Percentiles rank a stretch among this genome's conserved stretches.
Evolutionary conservation across 495 filamentous ascomycete species (phyloP).

Genomic region (Tetracladium marchalianum): DNA sequence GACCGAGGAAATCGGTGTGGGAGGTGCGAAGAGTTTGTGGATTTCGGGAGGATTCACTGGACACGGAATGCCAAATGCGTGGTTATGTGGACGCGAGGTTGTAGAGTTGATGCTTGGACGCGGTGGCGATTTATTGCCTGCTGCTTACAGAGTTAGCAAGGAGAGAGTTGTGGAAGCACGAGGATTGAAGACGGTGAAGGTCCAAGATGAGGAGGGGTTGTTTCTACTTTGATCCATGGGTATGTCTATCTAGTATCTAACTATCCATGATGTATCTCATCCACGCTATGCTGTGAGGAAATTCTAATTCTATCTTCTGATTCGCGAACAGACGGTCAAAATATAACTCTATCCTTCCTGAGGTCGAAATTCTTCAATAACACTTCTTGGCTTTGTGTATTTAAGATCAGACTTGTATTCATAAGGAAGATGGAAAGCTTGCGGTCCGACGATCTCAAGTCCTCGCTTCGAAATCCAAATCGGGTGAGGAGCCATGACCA

Average conservation of each 20-base stretch:
- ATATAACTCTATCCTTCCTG: constrained; percentile 1
- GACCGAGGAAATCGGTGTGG: constrained; percentile 30
- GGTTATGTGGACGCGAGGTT: constrained; percentile 56
- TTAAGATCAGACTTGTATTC: constrained; percentile 36
- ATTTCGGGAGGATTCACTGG: constrained; percentile 57
- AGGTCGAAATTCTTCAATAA: constrained; percentile 41
- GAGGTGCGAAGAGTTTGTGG: constrained; percentile 36
- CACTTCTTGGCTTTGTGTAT: constrained; percentile 38
- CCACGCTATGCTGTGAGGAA: too few species aligned
- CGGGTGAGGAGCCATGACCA: constrained; percentile 46
- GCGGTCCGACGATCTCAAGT: constrained; percentile 41
- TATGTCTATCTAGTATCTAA: too few species aligned
- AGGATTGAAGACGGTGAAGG: constrained; percentile 7
- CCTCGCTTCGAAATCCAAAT: constrained; percentile 44
- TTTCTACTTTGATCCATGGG: too few species aligned
- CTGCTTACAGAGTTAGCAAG: constrained; percentile 35
- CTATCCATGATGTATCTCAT: too few species aligned
- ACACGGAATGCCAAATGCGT: constrained; percentile 76
- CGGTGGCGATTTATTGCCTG: constrained; percentile 27
- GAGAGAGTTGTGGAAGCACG: constrained; percentile 22
- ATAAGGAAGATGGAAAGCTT: constrained; percentile 40
- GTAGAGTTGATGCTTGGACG: constrained; percentile 48
- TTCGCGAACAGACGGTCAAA: not conserved
- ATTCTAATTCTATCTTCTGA: too few species aligned
- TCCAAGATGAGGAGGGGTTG: constrained; percentile 10